phyloP scores from a whole-genome alignment of 192 early-diverging fungal species.

The Chytriomyces hyalinus region DNA sequence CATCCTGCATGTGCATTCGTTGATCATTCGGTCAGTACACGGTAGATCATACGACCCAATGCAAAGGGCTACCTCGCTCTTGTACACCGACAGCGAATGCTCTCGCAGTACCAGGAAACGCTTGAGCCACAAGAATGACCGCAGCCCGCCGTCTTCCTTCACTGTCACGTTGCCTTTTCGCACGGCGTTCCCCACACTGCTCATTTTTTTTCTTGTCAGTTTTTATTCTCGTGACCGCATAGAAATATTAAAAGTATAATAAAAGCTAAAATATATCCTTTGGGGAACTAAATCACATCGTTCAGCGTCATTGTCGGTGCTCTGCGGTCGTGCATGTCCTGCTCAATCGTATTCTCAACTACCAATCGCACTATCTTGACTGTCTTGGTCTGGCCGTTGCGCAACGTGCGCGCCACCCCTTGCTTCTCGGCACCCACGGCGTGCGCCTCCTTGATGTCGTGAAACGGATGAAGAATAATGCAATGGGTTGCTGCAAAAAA shows the following conservation, averaged over 20 bases:
- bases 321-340: constrained; percentile 10
- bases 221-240: too few relatives aligned
- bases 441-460: constrained; percentile 9
- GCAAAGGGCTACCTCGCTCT: constrained; percentile 77
- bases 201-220: too few relatives aligned
- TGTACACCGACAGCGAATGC: constrained; percentile 87
- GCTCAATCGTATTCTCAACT: constrained; percentile 24
- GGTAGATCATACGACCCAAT: neutral
- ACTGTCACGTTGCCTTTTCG: constrained; percentile 82
- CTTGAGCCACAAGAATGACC: constrained; percentile 93
- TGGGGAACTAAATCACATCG: too few relatives aligned
- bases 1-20: constrained; percentile 53
- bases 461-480: constrained; percentile 32
- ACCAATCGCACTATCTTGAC: constrained; percentile 30
- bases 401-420: constrained; percentile 17
- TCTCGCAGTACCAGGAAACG: constrained; percentile 86
- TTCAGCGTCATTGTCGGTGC: too few relatives aligned
- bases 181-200: constrained; percentile 31
- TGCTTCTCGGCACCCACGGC: constrained; percentile 30
- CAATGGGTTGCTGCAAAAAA: constrained; percentile 27
- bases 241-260: too few relatives aligned
- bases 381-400: constrained; percentile 25
- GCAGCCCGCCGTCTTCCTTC: constrained; percentile 83
- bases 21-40: too few relatives aligned
- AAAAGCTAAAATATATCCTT: too few relatives aligned